Evolutionary conservation across 108 stramenopile species (phyloP).

Genomic region (Fragilaria crotonensis): DNA sequence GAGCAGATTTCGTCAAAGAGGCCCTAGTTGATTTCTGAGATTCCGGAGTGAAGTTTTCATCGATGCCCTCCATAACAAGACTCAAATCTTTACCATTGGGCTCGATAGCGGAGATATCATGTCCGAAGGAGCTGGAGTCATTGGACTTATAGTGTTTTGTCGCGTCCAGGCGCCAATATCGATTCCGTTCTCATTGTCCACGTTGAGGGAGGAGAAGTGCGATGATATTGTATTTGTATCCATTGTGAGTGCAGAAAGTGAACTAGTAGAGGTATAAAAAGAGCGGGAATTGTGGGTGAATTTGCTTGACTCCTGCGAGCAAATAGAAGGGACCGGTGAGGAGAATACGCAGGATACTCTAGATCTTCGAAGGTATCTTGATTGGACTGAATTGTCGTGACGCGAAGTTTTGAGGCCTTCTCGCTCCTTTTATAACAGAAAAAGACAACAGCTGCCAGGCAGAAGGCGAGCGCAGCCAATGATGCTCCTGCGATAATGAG

Average conservation of each 20-base stretch:
- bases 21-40: not conserved
- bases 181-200: not conserved
- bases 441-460: no score
- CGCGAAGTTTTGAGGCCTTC: not conserved
- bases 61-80: not conserved
- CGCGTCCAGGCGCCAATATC: slow-evolving; percentile 1
- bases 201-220: not conserved
- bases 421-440: not conserved
- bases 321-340: slow-evolving; percentile 4
- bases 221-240: slow-evolving; percentile 1
- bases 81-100: slow-evolving; percentile 4
- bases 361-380: not conserved
- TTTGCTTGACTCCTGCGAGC: slow-evolving; percentile 10
- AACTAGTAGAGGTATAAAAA: not conserved
- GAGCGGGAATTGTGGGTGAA: slow-evolving; percentile 6
- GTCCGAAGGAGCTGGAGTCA: slow-evolving; percentile 3
- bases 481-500: not conserved
- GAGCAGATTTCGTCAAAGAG: not conserved
- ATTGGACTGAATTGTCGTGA: not conserved
- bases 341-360: not conserved
- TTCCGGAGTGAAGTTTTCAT: slow-evolving; percentile 1
- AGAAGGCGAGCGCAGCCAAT: not conserved
- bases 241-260: not conserved
- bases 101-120: slow-evolving; percentile 6
- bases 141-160: slow-evolving; percentile 4